phyloP scores from a whole-genome alignment of 352 stramenopile genomes.

The Phytophthora europaea region DNA sequence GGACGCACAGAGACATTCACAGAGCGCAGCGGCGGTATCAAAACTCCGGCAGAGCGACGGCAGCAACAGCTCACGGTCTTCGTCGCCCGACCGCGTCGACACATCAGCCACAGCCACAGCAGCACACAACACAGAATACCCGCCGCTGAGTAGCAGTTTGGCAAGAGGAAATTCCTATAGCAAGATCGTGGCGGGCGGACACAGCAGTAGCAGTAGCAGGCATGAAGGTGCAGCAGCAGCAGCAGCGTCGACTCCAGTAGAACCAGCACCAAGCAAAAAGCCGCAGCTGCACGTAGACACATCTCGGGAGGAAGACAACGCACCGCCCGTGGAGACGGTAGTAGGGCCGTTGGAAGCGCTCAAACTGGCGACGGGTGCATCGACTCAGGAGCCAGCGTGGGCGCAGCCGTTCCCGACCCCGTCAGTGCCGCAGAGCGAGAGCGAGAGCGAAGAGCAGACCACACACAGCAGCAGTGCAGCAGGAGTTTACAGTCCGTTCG shows the following conservation, averaged over 20 bases:
- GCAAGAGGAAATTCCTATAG: conserved; percentile 53
- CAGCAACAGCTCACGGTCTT: conserved; percentile 38
- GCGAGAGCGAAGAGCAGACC: conserved; percentile 44
- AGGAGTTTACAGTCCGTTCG: conserved; percentile 78
- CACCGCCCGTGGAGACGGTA: conserved; percentile 38
- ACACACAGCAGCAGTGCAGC: conserved; percentile 18
- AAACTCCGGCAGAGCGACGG: conserved; percentile 60
- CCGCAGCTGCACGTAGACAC: conserved; percentile 67
- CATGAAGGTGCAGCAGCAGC: conserved; percentile 8
- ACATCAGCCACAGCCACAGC: conserved; percentile 10
- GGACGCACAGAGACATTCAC: conserved; percentile 73
- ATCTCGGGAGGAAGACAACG: conserved; percentile 36
- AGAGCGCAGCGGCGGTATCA: conserved; percentile 78
- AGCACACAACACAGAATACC: conserved; percentile 35
- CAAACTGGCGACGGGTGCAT: conserved; percentile 74
- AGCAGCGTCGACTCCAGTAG: conserved; percentile 2
- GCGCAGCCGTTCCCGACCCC: conserved; percentile 75
- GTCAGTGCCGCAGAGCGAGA: conserved; percentile 48
- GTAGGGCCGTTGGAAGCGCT: conserved; percentile 76
- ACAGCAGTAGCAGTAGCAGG: conserved; percentile 29
- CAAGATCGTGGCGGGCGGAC: conserved; percentile 56
- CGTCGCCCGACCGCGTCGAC: conserved; percentile 28
- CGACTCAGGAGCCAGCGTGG: conserved; percentile 70
- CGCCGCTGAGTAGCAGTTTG: conserved; percentile 5
- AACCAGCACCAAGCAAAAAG: conserved; percentile 33